phyloP scores from a whole-genome alignment of 139 green algal genomes.

The Zygnema circumcarinatum region DNA sequence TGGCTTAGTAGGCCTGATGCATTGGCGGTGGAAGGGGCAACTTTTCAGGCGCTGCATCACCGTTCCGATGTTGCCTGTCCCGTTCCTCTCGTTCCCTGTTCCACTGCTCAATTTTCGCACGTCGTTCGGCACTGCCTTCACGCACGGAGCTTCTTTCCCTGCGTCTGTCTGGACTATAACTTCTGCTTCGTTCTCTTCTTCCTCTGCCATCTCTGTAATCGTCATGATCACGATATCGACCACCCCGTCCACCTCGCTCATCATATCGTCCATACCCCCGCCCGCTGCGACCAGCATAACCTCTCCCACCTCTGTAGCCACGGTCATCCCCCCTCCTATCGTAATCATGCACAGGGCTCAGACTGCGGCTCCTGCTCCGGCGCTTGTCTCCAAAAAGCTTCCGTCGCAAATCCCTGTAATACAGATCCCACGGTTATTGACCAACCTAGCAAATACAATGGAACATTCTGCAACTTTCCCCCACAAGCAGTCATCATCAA shows the following conservation, averaged over 20 bases:
- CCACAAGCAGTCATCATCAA: no score
- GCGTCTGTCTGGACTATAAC: conserved; percentile 41
- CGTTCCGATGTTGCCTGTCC: conserved; percentile 8
- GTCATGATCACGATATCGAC: conserved; percentile 17
- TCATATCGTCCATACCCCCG: conserved; percentile 23
- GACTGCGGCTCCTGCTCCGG: conserved; percentile 41
- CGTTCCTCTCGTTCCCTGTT: conserved; percentile 59
- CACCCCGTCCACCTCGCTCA: conserved; percentile 22
- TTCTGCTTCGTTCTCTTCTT: conserved; percentile 38
- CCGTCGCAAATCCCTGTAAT: conserved; percentile 52
- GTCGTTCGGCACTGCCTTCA: conserved; percentile 53
- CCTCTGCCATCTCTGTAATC: conserved; percentile 16
- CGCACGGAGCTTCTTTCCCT: conserved; percentile 13
- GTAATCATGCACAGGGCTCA: background rate
- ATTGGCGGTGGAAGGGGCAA: background rate
- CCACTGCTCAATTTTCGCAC: conserved; percentile 62
- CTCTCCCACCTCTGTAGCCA: conserved; percentile 13
- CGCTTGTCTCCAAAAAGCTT: conserved; percentile 61
- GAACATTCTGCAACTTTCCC: no score
- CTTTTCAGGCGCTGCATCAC: background rate
- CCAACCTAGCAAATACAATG: no score
- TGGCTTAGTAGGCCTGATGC: background rate
- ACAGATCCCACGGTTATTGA: no score
- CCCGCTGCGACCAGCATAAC: conserved; percentile 27
- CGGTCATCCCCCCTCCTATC: conserved; percentile 7